Percentiles rank a stretch among this genome's conserved stretches.
These are phyloP conservation scores for Salix udensis DNA, from an alignment of 345 rosid genomes.

Conservation along the genomic window DNA sequence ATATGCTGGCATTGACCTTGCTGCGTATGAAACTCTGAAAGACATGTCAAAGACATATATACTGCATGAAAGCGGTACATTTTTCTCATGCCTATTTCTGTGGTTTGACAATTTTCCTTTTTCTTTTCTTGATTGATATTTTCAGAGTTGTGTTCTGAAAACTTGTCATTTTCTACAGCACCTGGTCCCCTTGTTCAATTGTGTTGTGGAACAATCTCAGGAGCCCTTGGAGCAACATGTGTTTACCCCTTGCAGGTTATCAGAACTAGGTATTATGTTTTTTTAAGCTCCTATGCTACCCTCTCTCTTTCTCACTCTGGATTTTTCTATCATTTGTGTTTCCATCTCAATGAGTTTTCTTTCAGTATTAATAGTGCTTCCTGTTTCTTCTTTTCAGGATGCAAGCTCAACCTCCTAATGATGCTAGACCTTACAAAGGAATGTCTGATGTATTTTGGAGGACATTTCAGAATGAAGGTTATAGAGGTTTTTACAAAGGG, in stretches of 20 bases:
- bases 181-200: conserved; percentile 87
- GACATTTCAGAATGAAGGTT: conserved; percentile 67
- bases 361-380: background rate
- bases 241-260: conserved; percentile 95
- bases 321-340: background rate
- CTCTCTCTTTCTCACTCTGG: background rate
- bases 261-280: conserved; percentile 61
- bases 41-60: conserved; percentile 74
- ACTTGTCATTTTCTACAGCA: conserved; percentile 32
- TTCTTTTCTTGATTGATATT: conserved; percentile 4
- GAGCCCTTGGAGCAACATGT: conserved; percentile 88
- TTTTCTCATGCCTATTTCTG: conserved; percentile 8
- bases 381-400: conserved; percentile 40
- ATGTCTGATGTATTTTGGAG: conserved; percentile 76
- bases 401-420: conserved; percentile 69
- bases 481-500: conserved; percentile 77
- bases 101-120: background rate
- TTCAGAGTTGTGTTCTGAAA: background rate
- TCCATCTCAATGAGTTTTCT: background rate
- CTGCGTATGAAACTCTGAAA: conserved; percentile 81
- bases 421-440: conserved; percentile 49
- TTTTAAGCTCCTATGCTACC: background rate
- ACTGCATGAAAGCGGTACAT: conserved; percentile 58
- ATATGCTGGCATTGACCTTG: conserved; percentile 93
- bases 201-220: conserved; percentile 85